Base-by-base conservation (phyloP, 345 rosid species). In the Populus tremula region DNA sequence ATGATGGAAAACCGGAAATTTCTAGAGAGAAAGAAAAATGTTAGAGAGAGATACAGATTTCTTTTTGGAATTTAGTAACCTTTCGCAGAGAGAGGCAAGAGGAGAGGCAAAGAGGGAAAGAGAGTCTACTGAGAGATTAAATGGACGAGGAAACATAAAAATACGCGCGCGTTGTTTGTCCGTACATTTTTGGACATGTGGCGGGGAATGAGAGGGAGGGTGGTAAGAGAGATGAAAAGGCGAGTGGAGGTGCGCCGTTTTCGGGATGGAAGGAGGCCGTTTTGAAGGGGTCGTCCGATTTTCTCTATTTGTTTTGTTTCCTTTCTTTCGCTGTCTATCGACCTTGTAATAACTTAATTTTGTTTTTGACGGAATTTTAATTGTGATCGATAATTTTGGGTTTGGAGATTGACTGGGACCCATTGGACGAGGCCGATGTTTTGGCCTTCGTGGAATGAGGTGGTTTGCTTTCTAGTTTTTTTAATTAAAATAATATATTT, bases 231-330 rank as follows among this genome's bases (percentile, higher is more conserved):
- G 36, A 65, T 36, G 25, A 31, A 36, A 36, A 13, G 45, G 38
- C 27, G 9, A 11, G 61, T 6, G 62, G n/a, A 25, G 23, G 56
- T 7, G 65, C 75, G 75, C 64, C 45, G 75, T 72, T 72, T 53
- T 50, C 65, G 65, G 47, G 13, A 10, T 38, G 23, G 64, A 54
- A 18, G 33, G n/a, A 4, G 7, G 47, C 53, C 31, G 65, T 72
- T 72, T 72, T 33, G 75, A 21, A 18, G 10, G 31, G 21, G 75
- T 69, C 72, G 27, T 72, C 47, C 47, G 39, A 20, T 72, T 54
- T 6, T 31, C 16, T 35, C 18, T 20, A 17, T 31, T 53, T 31
- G 20, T 6, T 13, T 12, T 25, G 5, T n/a, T 43, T 69, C 1
- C n/a, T 36, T 39, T 39, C 36, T 65, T 31, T 18, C 36, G 20